phyloP scores from a whole-genome alignment of 352 stramenopile genomes.

The Saprolegnia diclina region DNA sequence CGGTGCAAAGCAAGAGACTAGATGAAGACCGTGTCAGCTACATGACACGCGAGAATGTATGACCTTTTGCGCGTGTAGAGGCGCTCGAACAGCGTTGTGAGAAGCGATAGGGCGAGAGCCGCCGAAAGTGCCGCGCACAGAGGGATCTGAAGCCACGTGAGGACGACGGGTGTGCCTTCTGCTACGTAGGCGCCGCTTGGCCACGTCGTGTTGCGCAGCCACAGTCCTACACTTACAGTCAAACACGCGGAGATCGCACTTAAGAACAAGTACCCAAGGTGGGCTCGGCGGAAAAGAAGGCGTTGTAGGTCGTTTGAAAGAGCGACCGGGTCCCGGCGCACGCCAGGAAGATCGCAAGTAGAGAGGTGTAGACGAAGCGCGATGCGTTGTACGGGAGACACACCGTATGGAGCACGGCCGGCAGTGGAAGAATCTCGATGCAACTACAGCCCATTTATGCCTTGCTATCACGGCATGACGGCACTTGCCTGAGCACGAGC shows the following conservation, averaged over 20 bases:
- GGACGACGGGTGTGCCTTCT: conserved; percentile 3
- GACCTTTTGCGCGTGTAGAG: not conserved
- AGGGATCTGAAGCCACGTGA: not conserved
- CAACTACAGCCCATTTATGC: not conserved
- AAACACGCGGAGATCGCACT: too few relatives aligned
- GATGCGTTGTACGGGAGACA: not conserved
- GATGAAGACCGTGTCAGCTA: not conserved
- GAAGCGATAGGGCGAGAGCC: not conserved
- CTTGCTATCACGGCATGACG: not conserved
- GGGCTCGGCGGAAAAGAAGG: not conserved
- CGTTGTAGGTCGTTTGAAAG: conserved; percentile 8
- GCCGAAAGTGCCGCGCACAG: not conserved
- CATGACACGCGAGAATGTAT: not conserved
- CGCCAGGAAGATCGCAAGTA: not conserved
- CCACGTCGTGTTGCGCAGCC: not conserved
- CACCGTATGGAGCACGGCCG: not conserved
- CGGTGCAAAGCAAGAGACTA: not conserved
- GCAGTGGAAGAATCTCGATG: not conserved
- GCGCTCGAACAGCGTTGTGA: not conserved
- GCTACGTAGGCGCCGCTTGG: conserved; percentile 17
- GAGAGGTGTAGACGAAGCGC: conserved; percentile 5
- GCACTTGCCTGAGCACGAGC: conserved; percentile 8
- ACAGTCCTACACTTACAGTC: not conserved
- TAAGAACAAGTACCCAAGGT: not conserved
- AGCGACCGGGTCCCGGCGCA: not conserved